These are phyloP conservation scores for Brasenia schreberi DNA, from an alignment of 164 flowering plant species.

Conservation along the genomic window DNA sequence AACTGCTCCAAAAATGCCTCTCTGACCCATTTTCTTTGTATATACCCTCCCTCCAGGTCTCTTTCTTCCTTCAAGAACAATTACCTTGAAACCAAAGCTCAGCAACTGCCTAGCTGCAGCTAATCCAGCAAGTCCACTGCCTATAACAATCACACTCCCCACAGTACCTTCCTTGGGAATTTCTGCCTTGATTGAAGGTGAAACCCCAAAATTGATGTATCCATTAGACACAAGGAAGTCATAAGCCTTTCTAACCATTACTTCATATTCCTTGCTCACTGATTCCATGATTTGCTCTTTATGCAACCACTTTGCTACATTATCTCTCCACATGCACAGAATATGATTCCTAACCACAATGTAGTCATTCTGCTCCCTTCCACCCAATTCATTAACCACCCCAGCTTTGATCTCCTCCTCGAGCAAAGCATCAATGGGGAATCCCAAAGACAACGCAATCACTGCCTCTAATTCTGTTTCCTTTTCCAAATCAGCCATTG, in stretches of 20 bases:
- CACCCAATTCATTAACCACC: conserved; percentile 66
- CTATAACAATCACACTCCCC: conserved; percentile 70
- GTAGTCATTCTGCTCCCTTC: conserved; percentile 83
- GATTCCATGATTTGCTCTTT: conserved; percentile 65
- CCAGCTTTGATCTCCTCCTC: conserved; percentile 73
- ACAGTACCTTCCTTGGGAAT: conserved; percentile 37
- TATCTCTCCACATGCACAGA: conserved; percentile 70
- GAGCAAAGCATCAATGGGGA: conserved; percentile 72
- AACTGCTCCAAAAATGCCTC: conserved; percentile 50
- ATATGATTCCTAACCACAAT: conserved; percentile 94
- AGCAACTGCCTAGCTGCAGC: conserved; percentile 89
- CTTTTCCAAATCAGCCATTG: conserved; percentile 60
- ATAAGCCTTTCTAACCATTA: conserved; percentile 58
- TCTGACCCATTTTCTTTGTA: conserved; percentile 59
- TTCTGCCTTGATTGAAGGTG: conserved; percentile 34
- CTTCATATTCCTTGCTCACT: conserved; percentile 60
- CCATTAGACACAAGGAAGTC: conserved; percentile 69
- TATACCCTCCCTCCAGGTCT: conserved; percentile 92
- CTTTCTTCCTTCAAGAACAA: conserved; percentile 76
- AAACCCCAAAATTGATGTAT: conserved; percentile 84
- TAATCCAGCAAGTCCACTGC: conserved; percentile 86
- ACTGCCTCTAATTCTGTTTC: conserved; percentile 87
- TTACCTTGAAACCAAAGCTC: conserved; percentile 80
- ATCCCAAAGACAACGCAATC: conserved; percentile 80
- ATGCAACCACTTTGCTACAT: conserved; percentile 59